Evolutionary conservation across 768 basidiomycete genomes (phyloP).

Genomic region (Boletus reticulatus): DNA sequence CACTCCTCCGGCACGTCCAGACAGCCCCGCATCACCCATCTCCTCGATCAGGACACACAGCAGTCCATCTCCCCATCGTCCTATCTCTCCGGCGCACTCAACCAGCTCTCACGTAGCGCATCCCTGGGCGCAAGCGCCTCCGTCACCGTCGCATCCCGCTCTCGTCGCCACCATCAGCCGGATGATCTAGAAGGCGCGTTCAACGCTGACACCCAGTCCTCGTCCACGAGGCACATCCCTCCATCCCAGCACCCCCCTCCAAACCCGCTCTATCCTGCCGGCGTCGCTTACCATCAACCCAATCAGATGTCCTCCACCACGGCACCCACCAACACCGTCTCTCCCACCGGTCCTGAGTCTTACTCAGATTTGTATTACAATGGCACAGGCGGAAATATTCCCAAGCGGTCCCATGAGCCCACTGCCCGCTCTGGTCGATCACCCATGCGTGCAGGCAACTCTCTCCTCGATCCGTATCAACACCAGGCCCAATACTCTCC

Average conservation of each 20-base stretch:
- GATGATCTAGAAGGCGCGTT: slow-evolving; percentile 65
- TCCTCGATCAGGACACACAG: slow-evolving; percentile 63
- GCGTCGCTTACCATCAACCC: slow-evolving; percentile 54
- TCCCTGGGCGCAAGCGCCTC: slow-evolving; percentile 54
- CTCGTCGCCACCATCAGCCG: slow-evolving; percentile 64
- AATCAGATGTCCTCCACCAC: slow-evolving; percentile 29
- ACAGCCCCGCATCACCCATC: slow-evolving; percentile 64
- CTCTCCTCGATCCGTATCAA: slow-evolving; percentile 68
- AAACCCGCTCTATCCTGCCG: slow-evolving; percentile 56
- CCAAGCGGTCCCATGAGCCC: slow-evolving; percentile 57
- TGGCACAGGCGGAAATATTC: slow-evolving; percentile 43
- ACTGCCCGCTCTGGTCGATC: slow-evolving; percentile 54
- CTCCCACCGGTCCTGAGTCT: slow-evolving; percentile 42
- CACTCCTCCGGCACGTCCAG: slow-evolving; percentile 34
- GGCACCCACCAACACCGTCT: slow-evolving; percentile 34
- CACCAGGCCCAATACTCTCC: slow-evolving; percentile 66
- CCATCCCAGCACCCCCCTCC: slow-evolving; percentile 30
- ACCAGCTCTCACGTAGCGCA: slow-evolving; percentile 62
- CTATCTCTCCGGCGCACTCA: slow-evolving; percentile 51
- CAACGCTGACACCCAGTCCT: slow-evolving; percentile 32
- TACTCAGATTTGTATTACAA: slow-evolving; percentile 64
- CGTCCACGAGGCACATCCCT: slow-evolving; percentile 15
- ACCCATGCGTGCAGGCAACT: slow-evolving; percentile 56
- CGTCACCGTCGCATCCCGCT: slow-evolving; percentile 41
- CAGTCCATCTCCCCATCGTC: slow-evolving; percentile 36